Evolutionary conservation across 805 yeast species (phyloP).

Genomic region (Phaffomyces thermotolerans): DNA sequence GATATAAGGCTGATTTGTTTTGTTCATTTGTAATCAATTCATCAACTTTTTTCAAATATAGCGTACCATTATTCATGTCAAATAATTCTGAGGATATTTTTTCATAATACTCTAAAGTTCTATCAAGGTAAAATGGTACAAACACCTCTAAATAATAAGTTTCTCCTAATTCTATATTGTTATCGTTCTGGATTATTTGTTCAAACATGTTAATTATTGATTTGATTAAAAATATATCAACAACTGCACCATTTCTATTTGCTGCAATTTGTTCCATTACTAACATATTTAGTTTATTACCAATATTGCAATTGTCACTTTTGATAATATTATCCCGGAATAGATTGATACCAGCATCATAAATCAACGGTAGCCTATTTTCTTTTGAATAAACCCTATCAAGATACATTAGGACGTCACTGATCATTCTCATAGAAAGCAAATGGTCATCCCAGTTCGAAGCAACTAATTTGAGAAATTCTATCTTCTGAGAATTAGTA

Average conservation of each 20-base stretch:
- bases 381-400: slow-evolving; percentile 81
- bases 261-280: slow-evolving; percentile 49
- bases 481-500: slow-evolving; percentile 14
- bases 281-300: slow-evolving; percentile 39
- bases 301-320: slow-evolving; percentile 42
- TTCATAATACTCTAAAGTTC: slow-evolving; percentile 50
- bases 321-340: slow-evolving; percentile 58
- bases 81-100: slow-evolving; percentile 38
- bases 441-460: slow-evolving; percentile 62
- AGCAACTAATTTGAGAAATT: slow-evolving; percentile 31
- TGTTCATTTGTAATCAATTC: slow-evolving; percentile 59
- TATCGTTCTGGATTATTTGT: slow-evolving; percentile 42
- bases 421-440: slow-evolving; percentile 65
- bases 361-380: slow-evolving; percentile 50
- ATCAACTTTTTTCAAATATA: slow-evolving; percentile 45
- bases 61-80: slow-evolving; percentile 39
- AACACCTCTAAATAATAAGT: slow-evolving; percentile 56
- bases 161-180: slow-evolving; percentile 37
- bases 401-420: slow-evolving; percentile 80
- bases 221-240: slow-evolving; percentile 52
- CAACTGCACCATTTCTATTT: slow-evolving; percentile 49
- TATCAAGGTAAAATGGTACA: slow-evolving; percentile 55
- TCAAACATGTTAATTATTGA: slow-evolving; percentile 67
- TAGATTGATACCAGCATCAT: slow-evolving; percentile 64
- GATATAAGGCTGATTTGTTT: slow-evolving; percentile 42